A percentile compares a stretch with the other conserved stretches of the same genome.
These are phyloP conservation scores for Ophiostoma himal-ulmi DNA, from an alignment of 2,329 filamentous ascomycete genomes.

Conservation along the genomic window DNA sequence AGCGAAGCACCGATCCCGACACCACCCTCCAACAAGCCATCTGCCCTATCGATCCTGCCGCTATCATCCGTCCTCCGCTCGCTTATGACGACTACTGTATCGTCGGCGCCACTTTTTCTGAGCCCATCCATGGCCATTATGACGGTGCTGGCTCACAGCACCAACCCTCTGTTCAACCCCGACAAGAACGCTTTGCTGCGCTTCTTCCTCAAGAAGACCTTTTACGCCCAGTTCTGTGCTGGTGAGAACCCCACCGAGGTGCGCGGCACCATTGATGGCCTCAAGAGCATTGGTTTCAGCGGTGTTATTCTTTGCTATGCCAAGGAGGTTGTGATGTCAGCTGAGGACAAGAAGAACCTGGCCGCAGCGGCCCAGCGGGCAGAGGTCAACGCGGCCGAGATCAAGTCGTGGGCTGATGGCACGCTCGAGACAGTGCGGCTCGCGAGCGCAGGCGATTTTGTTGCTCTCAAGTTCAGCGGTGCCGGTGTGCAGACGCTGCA, in stretches of 20 bases:
- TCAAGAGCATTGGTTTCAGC: constrained; percentile 71
- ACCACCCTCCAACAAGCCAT: not conserved
- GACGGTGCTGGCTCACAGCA: constrained; percentile 62
- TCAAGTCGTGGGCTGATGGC: constrained; percentile 65
- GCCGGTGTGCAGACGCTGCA: constrained; percentile 68
- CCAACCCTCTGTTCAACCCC: constrained; percentile 60
- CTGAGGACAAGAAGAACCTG: constrained; percentile 45
- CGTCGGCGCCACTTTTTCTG: constrained; percentile 64
- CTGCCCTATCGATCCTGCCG: constrained; percentile 59
- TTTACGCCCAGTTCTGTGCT: constrained; percentile 88
- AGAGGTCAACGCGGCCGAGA: constrained; percentile 51
- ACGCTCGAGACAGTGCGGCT: constrained; percentile 68
- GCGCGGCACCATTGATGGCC: constrained; percentile 52
- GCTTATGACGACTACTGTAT: constrained; percentile 62
- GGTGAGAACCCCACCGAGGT: constrained; percentile 70
- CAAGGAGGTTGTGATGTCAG: constrained; percentile 67
- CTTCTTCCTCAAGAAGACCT: constrained; percentile 68
- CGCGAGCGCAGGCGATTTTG: constrained; percentile 63
- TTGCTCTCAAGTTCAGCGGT: constrained; percentile 73
- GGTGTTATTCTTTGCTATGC: constrained; percentile 84
- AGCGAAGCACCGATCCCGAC: not conserved
- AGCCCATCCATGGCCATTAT: constrained; percentile 64
- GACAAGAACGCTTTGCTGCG: constrained; percentile 69
- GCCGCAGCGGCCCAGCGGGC: constrained; percentile 40
- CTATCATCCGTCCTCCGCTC: constrained; percentile 62